Percentiles rank a stretch among this genome's conserved stretches.
Evolutionary conservation across 495 filamentous ascomycete genomes (phyloP).

Genomic region (Neurospora tetraspora): DNA sequence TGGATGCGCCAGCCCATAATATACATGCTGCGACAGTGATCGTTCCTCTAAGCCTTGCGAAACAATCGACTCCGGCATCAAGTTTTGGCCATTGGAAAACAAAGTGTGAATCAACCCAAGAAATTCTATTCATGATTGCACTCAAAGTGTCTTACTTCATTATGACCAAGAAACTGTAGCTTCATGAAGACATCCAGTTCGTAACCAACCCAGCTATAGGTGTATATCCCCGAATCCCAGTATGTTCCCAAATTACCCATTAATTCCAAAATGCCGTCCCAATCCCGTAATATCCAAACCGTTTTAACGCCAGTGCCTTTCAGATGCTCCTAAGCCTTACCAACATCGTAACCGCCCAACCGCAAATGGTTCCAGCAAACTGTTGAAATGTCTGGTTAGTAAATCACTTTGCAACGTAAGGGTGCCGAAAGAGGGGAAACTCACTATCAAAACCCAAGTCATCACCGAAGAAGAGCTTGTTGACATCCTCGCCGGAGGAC

Average conservation of each 20-base stretch:
- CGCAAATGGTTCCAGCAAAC: conserved; percentile 47
- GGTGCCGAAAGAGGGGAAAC: neutral
- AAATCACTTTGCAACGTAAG: neutral
- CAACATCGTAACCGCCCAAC: conserved; percentile 25
- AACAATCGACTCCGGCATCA: neutral
- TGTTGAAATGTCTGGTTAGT: neutral
- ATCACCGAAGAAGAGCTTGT: conserved; percentile 52
- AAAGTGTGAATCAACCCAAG: neutral
- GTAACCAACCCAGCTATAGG: neutral
- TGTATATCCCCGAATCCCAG: neutral
- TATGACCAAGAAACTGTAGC: neutral
- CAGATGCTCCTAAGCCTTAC: neutral
- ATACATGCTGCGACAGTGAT: neutral
- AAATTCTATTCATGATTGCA: neutral
- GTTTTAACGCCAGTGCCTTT: neutral
- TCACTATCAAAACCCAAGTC: conserved; percentile 50
- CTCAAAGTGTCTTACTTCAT: neutral
- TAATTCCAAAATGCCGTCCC: neutral
- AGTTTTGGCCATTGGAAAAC: neutral
- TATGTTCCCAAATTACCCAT: neutral
- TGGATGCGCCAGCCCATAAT: no score
- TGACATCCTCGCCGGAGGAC: conserved; percentile 45
- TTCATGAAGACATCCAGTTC: neutral
- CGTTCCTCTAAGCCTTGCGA: neutral
- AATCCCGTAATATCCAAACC: neutral